phyloP scores from a whole-genome alignment of 2,329 filamentous ascomycete genomes.

The Mycocentrospora acerina region DNA sequence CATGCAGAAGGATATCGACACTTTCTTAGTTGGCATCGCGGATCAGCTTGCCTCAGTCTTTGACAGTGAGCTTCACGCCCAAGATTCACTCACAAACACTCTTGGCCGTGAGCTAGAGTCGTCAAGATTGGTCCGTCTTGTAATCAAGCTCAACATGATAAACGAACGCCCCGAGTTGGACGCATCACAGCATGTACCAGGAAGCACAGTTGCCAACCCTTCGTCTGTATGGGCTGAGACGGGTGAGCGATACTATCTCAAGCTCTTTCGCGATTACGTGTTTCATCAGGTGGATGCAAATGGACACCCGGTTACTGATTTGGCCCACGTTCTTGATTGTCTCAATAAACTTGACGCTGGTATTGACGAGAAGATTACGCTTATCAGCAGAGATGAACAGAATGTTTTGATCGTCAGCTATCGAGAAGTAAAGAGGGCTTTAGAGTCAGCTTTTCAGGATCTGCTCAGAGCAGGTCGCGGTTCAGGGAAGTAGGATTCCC shows the following conservation, averaged over 20 bases:
- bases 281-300: conserved; percentile 92
- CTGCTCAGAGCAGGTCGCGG: conserved; percentile 42
- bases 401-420: conserved; percentile 86
- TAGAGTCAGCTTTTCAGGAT: conserved; percentile 64
- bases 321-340: conserved; percentile 83
- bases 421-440: conserved; percentile 74
- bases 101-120: conserved; percentile 86
- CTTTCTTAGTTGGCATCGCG: conserved; percentile 76
- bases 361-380: conserved; percentile 78
- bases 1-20: conserved; percentile 71
- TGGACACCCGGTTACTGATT: conserved; percentile 78
- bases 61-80: conserved; percentile 75
- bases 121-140: conserved; percentile 75
- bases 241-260: conserved; percentile 87
- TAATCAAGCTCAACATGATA: conserved; percentile 82
- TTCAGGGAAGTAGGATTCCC: conserved; percentile 29
- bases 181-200: conserved; percentile 56
- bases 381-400: conserved; percentile 89
- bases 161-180: conserved; percentile 88
- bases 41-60: conserved; percentile 73
- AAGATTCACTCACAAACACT: conserved; percentile 72
- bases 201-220: conserved; percentile 28
- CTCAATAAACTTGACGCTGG: conserved; percentile 93
- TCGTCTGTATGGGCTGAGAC: conserved; percentile 78
- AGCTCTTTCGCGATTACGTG: conserved; percentile 94